phyloP scores from a whole-genome alignment of 2,329 filamentous ascomycete genomes.

The Colletotrichum liriopes region DNA sequence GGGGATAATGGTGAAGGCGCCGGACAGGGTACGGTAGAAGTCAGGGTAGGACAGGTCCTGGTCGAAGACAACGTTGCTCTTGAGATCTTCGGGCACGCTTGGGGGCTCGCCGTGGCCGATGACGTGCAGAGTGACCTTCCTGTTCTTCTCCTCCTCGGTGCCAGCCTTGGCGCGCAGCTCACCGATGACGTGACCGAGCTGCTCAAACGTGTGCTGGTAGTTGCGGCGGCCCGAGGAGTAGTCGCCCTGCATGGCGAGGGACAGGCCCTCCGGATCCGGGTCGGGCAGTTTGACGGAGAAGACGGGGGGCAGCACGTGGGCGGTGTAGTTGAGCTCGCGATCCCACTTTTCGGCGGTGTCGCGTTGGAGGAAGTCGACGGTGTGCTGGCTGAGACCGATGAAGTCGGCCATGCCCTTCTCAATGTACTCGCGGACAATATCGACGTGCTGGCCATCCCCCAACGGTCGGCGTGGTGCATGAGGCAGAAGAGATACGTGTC shows the following conservation, averaged over 20 bases:
- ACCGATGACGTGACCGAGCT: constrained; percentile 46
- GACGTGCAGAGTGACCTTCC: constrained; percentile 47
- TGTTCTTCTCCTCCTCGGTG: constrained; percentile 22
- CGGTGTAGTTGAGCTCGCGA: constrained; percentile 37
- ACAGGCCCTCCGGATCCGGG: constrained; percentile 42
- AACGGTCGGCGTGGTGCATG: constrained; percentile 49
- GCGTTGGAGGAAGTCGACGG: constrained; percentile 45
- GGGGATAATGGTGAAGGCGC: constrained; percentile 46
- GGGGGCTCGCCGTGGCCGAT: constrained; percentile 48
- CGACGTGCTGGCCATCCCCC: constrained; percentile 46
- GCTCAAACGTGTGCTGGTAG: constrained; percentile 47
- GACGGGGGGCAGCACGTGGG: constrained; percentile 48
- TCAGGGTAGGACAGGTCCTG: constrained; percentile 48
- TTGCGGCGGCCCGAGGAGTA: constrained; percentile 49
- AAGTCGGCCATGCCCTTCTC: constrained; percentile 47
- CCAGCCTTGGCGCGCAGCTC: constrained; percentile 38
- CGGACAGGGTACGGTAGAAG: constrained; percentile 47
- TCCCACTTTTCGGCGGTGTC: constrained; percentile 46
- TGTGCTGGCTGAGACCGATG: constrained; percentile 49
- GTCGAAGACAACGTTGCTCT: constrained; percentile 47
- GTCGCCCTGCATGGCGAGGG: constrained; percentile 50
- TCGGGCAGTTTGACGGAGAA: constrained; percentile 46
- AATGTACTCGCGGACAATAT: constrained; percentile 44
- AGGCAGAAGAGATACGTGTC: constrained; percentile 49
- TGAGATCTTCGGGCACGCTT: constrained; percentile 46